phyloP scores from a whole-genome alignment of 169 alveolate genomes.

The Plasmodium knowlesi region DNA sequence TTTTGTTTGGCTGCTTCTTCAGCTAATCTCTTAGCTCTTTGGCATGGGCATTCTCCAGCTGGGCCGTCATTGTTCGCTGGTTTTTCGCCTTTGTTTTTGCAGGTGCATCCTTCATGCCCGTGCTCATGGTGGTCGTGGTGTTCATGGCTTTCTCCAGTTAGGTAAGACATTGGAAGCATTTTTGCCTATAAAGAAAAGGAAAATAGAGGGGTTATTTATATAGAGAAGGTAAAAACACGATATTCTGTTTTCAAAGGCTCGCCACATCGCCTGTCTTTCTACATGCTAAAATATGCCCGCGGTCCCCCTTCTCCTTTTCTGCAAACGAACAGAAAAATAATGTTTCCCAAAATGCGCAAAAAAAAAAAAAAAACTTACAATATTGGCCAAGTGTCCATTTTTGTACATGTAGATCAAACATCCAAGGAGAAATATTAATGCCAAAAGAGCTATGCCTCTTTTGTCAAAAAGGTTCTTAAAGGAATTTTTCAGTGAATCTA shows the following conservation, averaged over 20 bases:
- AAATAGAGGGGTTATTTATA: not conserved
- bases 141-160: not conserved
- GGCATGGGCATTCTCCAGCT: conserved; percentile 3
- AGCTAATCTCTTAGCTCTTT: not conserved
- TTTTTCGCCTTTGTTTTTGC: not conserved
- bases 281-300: not conserved
- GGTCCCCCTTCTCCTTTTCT: not conserved
- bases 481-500: not conserved
- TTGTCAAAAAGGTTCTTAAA: not conserved
- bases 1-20: not conserved
- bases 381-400: not conserved
- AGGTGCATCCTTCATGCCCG: not conserved
- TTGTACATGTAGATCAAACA: not conserved
- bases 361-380: not conserved
- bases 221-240: not conserved
- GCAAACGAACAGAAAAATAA: not conserved
- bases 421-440: not conserved
- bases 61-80: not conserved
- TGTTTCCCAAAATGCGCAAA: not conserved
- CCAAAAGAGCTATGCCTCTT: not conserved
- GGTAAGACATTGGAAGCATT: not conserved
- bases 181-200: not conserved
- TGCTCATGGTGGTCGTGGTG: not conserved
- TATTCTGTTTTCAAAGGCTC: not conserved
- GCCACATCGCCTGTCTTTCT: not conserved